Evolutionary conservation across 2,329 filamentous ascomycete species (phyloP).

Genomic region (Cytospora piceicola): DNA sequence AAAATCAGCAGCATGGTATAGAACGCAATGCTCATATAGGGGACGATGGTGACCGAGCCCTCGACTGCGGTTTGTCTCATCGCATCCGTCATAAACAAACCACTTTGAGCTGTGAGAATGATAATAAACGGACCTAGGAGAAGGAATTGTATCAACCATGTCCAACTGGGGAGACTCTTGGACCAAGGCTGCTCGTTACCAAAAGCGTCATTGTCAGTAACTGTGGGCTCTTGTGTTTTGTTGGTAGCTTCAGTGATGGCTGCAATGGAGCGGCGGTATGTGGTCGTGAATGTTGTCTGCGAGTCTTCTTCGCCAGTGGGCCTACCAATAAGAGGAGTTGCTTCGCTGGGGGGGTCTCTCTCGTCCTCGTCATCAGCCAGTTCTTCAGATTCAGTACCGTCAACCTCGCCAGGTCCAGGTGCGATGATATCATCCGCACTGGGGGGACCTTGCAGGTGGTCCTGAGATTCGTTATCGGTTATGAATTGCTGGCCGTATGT

Average conservation of each 20-base stretch:
- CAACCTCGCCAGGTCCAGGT: constrained; percentile 44
- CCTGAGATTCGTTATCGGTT: constrained; percentile 51
- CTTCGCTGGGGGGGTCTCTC: constrained; percentile 50
- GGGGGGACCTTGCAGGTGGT: constrained; percentile 40
- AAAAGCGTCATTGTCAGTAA: constrained; percentile 47
- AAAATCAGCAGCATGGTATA: constrained; percentile 74
- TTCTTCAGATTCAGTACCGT: constrained; percentile 37
- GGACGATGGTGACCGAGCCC: constrained; percentile 71
- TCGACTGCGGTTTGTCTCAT: constrained; percentile 83
- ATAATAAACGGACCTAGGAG: constrained; percentile 77
- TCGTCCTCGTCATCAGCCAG: constrained; percentile 41
- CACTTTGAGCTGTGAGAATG: constrained; percentile 76
- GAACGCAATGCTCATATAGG: constrained; percentile 71
- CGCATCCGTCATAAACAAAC: constrained; percentile 71
- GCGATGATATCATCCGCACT: constrained; percentile 45
- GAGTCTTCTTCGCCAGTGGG: constrained; percentile 37
- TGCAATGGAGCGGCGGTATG: constrained; percentile 56
- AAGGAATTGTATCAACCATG: constrained; percentile 86
- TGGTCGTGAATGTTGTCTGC: constrained; percentile 58
- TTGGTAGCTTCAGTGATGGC: constrained; percentile 35
- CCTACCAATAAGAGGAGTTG: constrained; percentile 52
- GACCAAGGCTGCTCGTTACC: constrained; percentile 87
- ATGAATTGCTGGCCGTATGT: constrained; percentile 66
- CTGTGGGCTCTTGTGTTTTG: constrained; percentile 29
- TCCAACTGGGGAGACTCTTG: constrained; percentile 74